phyloP scores from a whole-genome alignment of 257 asterid genomes.

The Jacaranda copaia region DNA sequence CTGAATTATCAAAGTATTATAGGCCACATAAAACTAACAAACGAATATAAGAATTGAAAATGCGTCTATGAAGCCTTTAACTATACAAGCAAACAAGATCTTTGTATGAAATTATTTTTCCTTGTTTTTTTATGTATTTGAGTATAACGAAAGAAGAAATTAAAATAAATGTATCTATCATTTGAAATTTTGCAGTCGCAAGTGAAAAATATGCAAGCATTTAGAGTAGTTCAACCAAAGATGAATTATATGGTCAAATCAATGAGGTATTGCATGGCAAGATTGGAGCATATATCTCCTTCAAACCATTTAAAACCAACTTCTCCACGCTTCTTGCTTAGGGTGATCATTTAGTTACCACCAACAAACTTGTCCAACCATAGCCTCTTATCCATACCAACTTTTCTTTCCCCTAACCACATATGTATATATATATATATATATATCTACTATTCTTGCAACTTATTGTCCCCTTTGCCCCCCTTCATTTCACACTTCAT shows the following conservation, averaged over 20 bases:
- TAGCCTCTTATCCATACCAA: constrained; percentile 44
- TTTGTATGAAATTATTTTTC: too few relatives aligned
- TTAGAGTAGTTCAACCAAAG: too few relatives aligned
- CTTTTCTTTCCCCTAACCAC: constrained; percentile 27
- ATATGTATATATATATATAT: constrained; percentile 8
- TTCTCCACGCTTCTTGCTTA: constrained; percentile 43
- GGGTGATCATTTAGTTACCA: constrained; percentile 27
- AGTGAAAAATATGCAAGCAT: too few relatives aligned
- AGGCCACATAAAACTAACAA: too few relatives aligned
- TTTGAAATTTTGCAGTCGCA: too few relatives aligned
- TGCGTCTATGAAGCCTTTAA: too few relatives aligned
- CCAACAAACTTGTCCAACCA: constrained; percentile 47
- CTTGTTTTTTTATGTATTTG: too few relatives aligned
- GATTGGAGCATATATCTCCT: constrained; percentile 39
- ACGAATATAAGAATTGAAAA: too few relatives aligned
- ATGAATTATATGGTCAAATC: not conserved
- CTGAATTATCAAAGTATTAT: too few relatives aligned
- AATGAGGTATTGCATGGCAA: constrained; percentile 24
- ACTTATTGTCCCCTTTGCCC: constrained; percentile 41
- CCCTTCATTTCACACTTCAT: not conserved
- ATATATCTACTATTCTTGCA: constrained; percentile 30
- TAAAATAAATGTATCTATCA: too few relatives aligned
- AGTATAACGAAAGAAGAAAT: too few relatives aligned
- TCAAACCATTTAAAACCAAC: constrained; percentile 25
- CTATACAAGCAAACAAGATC: too few relatives aligned